phyloP scores from a whole-genome alignment of 2,329 filamentous ascomycete genomes.

The Fusarium duplospermum region DNA sequence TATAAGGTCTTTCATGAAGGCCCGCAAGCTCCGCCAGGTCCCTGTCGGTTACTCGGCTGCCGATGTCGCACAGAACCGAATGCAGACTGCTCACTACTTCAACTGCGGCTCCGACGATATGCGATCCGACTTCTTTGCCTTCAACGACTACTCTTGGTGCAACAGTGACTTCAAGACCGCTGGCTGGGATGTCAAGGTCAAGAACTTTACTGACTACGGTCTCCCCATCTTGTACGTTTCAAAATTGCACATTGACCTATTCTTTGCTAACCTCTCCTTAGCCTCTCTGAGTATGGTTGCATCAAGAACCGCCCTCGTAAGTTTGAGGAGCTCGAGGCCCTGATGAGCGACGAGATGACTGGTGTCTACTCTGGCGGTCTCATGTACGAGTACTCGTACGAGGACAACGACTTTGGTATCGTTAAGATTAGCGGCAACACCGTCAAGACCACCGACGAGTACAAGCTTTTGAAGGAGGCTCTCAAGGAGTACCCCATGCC shows the following conservation, averaged over 20 bases:
- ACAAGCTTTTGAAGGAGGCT: constrained; percentile 63
- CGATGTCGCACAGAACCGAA: constrained; percentile 86
- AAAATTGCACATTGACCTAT: background rate
- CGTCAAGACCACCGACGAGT: constrained; percentile 71
- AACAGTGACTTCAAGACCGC: constrained; percentile 76
- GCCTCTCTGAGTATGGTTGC: constrained; percentile 94
- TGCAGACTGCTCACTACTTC: constrained; percentile 90
- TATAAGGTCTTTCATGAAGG: constrained; percentile 76
- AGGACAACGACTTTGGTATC: constrained; percentile 83
- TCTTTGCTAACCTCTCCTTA: constrained; percentile 31
- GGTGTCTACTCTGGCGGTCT: constrained; percentile 93
- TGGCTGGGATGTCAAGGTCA: constrained; percentile 89
- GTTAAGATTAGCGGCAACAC: constrained; percentile 70
- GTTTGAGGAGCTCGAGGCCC: constrained; percentile 81
- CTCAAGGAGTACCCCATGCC: constrained; percentile 63
- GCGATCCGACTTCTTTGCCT: constrained; percentile 89
- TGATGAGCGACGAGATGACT: constrained; percentile 89
- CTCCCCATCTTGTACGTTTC: constrained; percentile 79
- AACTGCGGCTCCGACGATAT: constrained; percentile 89
- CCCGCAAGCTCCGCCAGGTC: constrained; percentile 70
- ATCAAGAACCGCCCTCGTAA: constrained; percentile 78
- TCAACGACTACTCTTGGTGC: constrained; percentile 93
- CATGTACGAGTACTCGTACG: constrained; percentile 92
- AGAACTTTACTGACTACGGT: constrained; percentile 87
- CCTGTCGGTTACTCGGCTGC: constrained; percentile 84